Base-by-base conservation (phyloP, 176 grass and related monocot genomes). In the Lolium multiflorum region DNA sequence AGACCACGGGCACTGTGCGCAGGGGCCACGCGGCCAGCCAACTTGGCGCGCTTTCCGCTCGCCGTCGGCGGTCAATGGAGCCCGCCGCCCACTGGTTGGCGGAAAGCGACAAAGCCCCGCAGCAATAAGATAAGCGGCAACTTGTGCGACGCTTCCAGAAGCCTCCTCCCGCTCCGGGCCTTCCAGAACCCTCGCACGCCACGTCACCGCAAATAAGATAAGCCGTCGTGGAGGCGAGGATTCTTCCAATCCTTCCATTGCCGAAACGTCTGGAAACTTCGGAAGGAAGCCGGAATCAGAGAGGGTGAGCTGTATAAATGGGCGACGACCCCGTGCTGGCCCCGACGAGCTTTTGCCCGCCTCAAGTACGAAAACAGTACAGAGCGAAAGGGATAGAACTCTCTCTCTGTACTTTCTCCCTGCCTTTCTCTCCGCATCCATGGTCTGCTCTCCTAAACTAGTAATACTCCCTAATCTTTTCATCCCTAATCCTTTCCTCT, bases 251-350 rank as follows among this genome's bases (percentile, higher is more conserved):
- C 13, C 54, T 47, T 72, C 15, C 9, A 82, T 57, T 46, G 47
- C 58, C 39, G 89, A 91, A 84, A 6, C 59, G 65, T 87, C 89
- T 91, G 20, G 89, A 91, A 87, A 0, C 18, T 91, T 91, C 89
- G 15, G 71, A 77, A 47, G 74, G 58, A 75, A 35, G 31, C 31
- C 31, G 31, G 31, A 2, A 35, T 31, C 31, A 3, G 1, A 61
- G 80, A n/a, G 37, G 71, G 28, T 62, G 47, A 44, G 44, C 43
- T 17, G 79, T 90, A 90, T 82, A 86, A 86, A 74, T n/a, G 12
- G 77, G 31, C 31, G 31, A 3, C 28, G 28, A 31, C 28, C 28
- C 28, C 28, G 28, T 31, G 28, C 28, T 31, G 28, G 28, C 28
- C 28, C 28, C 28, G 28, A 31, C 31, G 31, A 35, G 31, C 31